Percentiles rank a stretch among this genome's conserved stretches.
Evolutionary conservation across 1,284 basidiomycete genomes (phyloP).

Genomic region (Melanopsichium pennsylvanicum): DNA sequence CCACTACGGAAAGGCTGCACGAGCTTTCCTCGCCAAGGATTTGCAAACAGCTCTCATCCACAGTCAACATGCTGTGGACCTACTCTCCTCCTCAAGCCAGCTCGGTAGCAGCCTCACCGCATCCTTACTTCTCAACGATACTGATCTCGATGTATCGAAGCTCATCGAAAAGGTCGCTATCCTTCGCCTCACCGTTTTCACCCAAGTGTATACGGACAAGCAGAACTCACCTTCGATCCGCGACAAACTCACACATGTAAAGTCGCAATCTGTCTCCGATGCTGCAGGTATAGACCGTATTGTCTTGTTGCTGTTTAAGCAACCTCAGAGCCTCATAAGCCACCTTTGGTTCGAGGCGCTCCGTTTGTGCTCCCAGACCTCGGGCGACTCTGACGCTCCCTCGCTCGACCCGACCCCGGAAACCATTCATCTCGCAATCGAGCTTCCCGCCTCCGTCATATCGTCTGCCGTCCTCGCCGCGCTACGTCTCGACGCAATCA

Average conservation of each 20-base stretch:
- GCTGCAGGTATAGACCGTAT: slow-evolving; percentile 18
- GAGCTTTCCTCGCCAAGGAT: slow-evolving; percentile 50
- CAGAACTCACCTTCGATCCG: slow-evolving; percentile 6
- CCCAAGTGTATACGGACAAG: slow-evolving; percentile 40
- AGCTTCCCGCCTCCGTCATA: slow-evolving; percentile 43
- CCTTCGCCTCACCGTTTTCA: slow-evolving; percentile 46
- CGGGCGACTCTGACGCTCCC: slow-evolving; percentile 22
- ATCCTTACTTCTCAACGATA: slow-evolving; percentile 16
- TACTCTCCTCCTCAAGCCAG: slow-evolving; percentile 21
- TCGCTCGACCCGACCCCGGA: slow-evolving; percentile 43
- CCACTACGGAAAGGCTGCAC: slow-evolving; percentile 37
- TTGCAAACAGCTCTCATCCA: slow-evolving; percentile 33
- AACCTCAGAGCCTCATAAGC: slow-evolving; percentile 40
- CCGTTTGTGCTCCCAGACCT: slow-evolving; percentile 27
- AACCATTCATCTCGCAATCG: slow-evolving; percentile 33
- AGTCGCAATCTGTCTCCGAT: slow-evolving; percentile 10
- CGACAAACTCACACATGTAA: slow-evolving; percentile 18
- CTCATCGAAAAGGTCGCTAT: slow-evolving; percentile 35
- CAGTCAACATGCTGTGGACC: slow-evolving; percentile 35
- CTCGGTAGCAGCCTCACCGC: slow-evolving; percentile 35
- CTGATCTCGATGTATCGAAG: slow-evolving; percentile 21
- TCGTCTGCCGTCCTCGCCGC: slow-evolving; percentile 50
- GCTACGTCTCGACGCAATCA: slow-evolving; percentile 38
- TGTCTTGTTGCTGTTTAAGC: slow-evolving; percentile 23
- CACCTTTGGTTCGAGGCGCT: slow-evolving; percentile 51